phyloP scores from a whole-genome alignment of 371 early-diverging fungal species.

The Catenaria anguillulae region DNA sequence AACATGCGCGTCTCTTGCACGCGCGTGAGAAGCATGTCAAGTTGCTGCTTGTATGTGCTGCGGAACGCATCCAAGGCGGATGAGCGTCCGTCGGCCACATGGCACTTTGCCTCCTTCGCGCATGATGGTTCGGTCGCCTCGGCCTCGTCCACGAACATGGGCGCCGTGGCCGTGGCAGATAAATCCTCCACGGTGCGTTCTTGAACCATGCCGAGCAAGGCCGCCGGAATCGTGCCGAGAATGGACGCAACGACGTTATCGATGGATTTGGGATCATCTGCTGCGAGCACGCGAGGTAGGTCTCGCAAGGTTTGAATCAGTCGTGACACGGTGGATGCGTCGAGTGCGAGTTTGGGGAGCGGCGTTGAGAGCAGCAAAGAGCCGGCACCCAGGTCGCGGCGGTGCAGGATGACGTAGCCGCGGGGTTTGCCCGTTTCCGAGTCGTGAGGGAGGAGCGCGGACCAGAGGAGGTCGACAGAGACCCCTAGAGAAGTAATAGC shows the following conservation, averaged over 20 bases:
- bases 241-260: not conserved
- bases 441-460: constrained; percentile 4
- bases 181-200: not conserved
- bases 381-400: not conserved
- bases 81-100: not conserved
- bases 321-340: not conserved
- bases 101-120: too few species aligned
- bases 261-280: not conserved
- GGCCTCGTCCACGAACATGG: too few species aligned
- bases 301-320: not conserved
- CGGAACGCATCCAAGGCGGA: not conserved
- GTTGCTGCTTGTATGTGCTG: not conserved
- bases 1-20: not conserved
- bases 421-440: constrained; percentile 7
- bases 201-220: not conserved
- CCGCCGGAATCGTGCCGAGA: not conserved
- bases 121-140: too few species aligned
- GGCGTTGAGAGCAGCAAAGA: not conserved
- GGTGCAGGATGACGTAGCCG: constrained; percentile 5
- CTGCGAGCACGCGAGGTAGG: too few species aligned
- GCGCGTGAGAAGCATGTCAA: not conserved
- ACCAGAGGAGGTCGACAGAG: constrained; percentile 3
- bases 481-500: not conserved
- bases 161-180: not conserved
- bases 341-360: not conserved